Evolutionary conservation across 1,284 basidiomycete species (phyloP).

Genomic region (Irpex rosettiformis): DNA sequence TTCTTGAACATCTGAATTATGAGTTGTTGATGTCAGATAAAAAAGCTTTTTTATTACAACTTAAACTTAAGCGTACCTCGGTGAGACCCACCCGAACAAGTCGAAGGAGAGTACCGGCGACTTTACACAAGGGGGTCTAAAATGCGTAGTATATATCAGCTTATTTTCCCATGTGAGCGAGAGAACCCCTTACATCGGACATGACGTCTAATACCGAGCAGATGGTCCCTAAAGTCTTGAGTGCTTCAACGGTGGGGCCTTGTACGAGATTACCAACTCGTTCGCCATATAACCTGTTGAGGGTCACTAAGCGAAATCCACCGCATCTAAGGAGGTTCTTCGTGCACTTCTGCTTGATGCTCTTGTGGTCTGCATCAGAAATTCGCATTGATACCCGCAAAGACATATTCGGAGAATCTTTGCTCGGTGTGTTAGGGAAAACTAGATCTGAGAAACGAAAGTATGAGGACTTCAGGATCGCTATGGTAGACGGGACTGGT

Average conservation of each 20-base stretch:
- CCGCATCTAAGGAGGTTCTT: not conserved
- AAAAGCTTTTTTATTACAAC: not conserved
- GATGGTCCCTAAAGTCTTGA: not conserved
- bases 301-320: not conserved
- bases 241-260: not conserved
- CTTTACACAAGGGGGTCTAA: not conserved
- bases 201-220: not conserved
- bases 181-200: not conserved
- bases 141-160: not conserved
- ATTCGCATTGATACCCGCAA: not conserved
- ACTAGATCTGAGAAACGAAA: not conserved
- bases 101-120: not conserved
- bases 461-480: not conserved
- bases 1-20: not conserved
- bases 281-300: not conserved
- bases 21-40: not conserved
- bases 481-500: not conserved
- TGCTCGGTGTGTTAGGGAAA: not conserved
- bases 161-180: not conserved
- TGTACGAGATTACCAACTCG: not conserved
- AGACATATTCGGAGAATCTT: not conserved
- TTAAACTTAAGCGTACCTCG: not conserved
- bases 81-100: not conserved
- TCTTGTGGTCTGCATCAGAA: not conserved
- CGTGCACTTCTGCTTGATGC: not conserved